A percentile compares a stretch with the other conserved stretches of the same genome.
phyloP scores from a whole-genome alignment of 495 filamentous ascomycete genomes.

The Hypoxylon fuscum region DNA sequence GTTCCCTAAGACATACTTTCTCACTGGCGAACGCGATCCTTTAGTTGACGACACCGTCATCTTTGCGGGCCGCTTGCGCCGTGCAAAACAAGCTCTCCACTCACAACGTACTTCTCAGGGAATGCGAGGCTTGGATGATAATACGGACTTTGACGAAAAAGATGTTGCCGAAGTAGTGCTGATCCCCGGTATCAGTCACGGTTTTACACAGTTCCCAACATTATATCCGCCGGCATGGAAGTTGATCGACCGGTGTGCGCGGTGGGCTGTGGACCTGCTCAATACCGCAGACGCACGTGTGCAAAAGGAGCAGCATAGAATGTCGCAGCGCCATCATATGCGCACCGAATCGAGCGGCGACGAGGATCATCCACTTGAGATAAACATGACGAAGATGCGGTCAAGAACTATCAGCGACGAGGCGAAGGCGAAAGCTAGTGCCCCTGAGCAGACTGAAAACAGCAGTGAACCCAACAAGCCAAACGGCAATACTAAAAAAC shows the following conservation, averaged over 20 bases:
- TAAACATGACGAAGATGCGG: conserved; percentile 64
- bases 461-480: conserved; percentile 26
- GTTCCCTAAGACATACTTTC: conserved; percentile 91
- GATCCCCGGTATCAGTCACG: conserved; percentile 88
- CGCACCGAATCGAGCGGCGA: conserved; percentile 75
- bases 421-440: conserved; percentile 40
- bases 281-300: conserved; percentile 54
- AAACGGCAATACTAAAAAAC: conserved; percentile 46
- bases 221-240: conserved; percentile 89
- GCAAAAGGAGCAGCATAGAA: conserved; percentile 35
- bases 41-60: conserved; percentile 96
- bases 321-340: conserved; percentile 47
- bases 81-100: conserved; percentile 75
- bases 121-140: conserved; percentile 40
- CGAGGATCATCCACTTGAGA: conserved; percentile 83
- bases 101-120: conserved; percentile 37
- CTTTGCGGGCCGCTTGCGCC: conserved; percentile 85
- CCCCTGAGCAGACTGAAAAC: conserved; percentile 18
- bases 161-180: conserved; percentile 82
- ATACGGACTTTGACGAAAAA: conserved; percentile 72
- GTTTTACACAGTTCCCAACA: conserved; percentile 88
- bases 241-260: conserved; percentile 75
- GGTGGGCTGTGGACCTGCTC: conserved; percentile 82
- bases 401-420: conserved; percentile 34
- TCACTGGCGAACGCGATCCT: conserved; percentile 95